Conservation (phyloP, 2,329 filamentous ascomycete species). For the Talaromyces sp. region DNA sequence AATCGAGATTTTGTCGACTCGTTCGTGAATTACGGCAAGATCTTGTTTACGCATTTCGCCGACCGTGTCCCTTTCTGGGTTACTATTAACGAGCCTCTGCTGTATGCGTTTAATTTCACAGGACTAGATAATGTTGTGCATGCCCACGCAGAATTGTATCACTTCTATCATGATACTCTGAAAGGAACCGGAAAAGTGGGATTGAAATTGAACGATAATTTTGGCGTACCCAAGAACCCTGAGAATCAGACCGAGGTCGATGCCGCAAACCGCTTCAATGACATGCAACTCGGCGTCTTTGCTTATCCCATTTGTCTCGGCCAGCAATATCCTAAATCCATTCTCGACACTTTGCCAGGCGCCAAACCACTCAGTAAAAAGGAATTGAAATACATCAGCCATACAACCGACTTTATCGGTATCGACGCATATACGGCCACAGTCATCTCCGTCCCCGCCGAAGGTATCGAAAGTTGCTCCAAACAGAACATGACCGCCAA, state of each 20-base stretch:
- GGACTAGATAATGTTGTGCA: constrained; percentile 50
- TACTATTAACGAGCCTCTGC: constrained; percentile 42
- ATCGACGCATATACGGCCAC: constrained; percentile 59
- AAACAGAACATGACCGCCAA: constrained; percentile 41
- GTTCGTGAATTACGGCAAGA: constrained; percentile 38
- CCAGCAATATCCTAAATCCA: constrained; percentile 42
- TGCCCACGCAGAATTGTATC: constrained; percentile 38
- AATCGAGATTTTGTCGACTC: constrained; percentile 43
- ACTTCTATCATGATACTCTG: constrained; percentile 40
- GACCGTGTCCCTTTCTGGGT: constrained; percentile 43
- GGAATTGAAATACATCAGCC: constrained; percentile 50
- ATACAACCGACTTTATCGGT: constrained; percentile 55
- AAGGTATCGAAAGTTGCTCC: constrained; percentile 50
- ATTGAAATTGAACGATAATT: constrained; percentile 50
- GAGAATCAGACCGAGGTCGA: constrained; percentile 23
- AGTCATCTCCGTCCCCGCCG: constrained; percentile 49
- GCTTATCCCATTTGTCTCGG: constrained; percentile 45
- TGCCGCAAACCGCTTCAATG: constrained; percentile 33
- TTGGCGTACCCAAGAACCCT: constrained; percentile 48
- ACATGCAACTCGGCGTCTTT: constrained; percentile 42
- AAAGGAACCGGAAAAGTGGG: constrained; percentile 44
- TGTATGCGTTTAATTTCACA: constrained; percentile 45
- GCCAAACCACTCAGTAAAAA: constrained; percentile 45
- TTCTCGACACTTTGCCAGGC: constrained; percentile 46
- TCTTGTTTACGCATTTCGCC: constrained; percentile 38